Percentiles rank a stretch among this genome's conserved stretches.
phyloP scores from a whole-genome alignment of 306 rosid species.

The Trifolium repens region DNA sequence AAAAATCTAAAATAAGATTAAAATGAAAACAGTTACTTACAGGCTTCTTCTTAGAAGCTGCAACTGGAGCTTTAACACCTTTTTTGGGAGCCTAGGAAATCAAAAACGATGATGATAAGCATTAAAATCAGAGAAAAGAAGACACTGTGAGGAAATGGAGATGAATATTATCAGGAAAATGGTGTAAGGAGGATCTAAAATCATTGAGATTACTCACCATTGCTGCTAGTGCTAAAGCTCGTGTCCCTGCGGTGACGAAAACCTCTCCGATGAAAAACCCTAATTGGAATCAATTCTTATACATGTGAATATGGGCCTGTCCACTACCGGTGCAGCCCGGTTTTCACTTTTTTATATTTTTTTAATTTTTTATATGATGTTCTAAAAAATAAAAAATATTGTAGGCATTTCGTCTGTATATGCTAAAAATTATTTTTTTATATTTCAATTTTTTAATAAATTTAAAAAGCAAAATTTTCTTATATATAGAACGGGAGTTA shows the following conservation, averaged over 20 bases:
- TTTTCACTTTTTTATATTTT: not conserved
- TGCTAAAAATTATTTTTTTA: no score
- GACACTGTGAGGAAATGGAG: not conserved
- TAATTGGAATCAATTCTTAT: conserved; percentile 22
- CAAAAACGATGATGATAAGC: not conserved
- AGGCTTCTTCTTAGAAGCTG: conserved; percentile 58
- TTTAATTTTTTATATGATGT: no score
- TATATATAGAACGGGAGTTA: no score
- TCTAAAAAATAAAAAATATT: no score
- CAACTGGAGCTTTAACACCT: conserved; percentile 54
- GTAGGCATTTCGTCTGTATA: no score
- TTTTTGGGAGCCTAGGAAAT: conserved; percentile 56
- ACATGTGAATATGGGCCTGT: conserved; percentile 13
- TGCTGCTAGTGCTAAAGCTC: conserved; percentile 6
- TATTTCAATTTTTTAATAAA: no score
- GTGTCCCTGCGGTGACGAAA: conserved; percentile 19
- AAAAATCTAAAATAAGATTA: not conserved
- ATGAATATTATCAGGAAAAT: not conserved
- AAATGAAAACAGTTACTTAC: conserved; percentile 5
- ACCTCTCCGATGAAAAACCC: conserved; percentile 30
- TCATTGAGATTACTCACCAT: conserved; percentile 32
- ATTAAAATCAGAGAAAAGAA: not conserved
- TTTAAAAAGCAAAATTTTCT: no score
- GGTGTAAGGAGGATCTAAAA: not conserved
- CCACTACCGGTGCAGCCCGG: not conserved